Evolutionary conservation across 2,329 filamentous ascomycete genomes (phyloP), one percentile per base, ranked within the genome.

Genomic region (Aspergillaceae sp.): DNA sequence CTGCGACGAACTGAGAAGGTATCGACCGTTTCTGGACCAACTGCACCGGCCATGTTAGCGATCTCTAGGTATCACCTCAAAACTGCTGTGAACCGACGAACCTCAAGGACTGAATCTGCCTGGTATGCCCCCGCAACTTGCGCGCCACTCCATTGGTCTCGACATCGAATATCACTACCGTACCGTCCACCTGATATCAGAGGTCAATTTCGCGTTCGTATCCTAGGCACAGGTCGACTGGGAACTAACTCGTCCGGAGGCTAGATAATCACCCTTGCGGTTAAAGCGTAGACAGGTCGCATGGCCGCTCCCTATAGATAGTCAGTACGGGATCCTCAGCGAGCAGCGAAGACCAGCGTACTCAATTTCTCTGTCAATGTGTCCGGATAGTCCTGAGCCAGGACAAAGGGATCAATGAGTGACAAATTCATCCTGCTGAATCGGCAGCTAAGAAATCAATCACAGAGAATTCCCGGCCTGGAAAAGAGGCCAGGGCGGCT

Each of bases 121-220:
- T 84, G 43, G 87, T 94, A 69, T 98, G 92, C 8, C 91, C 92
- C 54, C 88, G 82, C 52, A 98, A 74, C 70, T 97, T 98, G 62
- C 89, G 84, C 48, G 92, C 92, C 4, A 97, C 87, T 34, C 92
- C 91, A 76, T 94, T 94, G 7, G 94, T 98, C 69, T 98, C 94
- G 42, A 97, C 81, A 63, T 98, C 92, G 77, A 94, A 98, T 41
- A 98, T 86, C 46, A 94, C 87, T 36, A 98, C 86, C 4, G 88
- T 92, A 55, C 92, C 92, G 70, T 98, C 92, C 51, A 80, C 74
- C 76, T 79, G 52, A n/a, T 6, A 42, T 5, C 30, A 8, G 40
- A 26, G 49, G 51, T 58, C 48, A 56, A 51, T 43, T 47, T 49
- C 35, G 45, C 47, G 30, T 45, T 50, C 44, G 48, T 9, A 26